Base-by-base conservation (phyloP, 164 flowering plant genomes). In the Tetrastigma voinierianum region DNA sequence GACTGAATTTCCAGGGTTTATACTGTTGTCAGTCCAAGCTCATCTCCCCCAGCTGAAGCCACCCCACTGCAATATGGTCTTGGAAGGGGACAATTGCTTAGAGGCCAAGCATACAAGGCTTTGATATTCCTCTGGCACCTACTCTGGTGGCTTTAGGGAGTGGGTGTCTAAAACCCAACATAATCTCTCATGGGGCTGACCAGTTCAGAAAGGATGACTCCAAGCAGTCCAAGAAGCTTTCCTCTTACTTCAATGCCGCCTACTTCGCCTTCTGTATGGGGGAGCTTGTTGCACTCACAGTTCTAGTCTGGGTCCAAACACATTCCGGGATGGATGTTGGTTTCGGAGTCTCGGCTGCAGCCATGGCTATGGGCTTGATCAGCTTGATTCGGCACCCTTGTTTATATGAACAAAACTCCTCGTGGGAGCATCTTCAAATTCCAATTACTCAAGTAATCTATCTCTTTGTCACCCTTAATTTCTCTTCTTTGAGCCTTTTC, bases 191-290 rank as follows among this genome's bases (percentile, higher is more conserved):
- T 72, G 99, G 99, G 6, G 99, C 86, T 47, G 97, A 95, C 69
- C 99, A 95, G 66, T 90, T 95, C 84, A 79, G 70, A 15, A 76
- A 72, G 54, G 76, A 74, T 4, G 77, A 78, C 51, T n/a, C 83
- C n/a, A 79, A 72, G 48, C 87, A 88, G 52, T 82, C 86, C 64
- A 86, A 83, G 77, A 78, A 80, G 76, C 96, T 95, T 56, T 87
- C 99, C 8, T 78, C 84, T 15, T 95, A 86, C 83, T 95, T 95
- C 87, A 95, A 95, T 66, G 78, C n/a, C n/a, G n/a, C 97, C 14
- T 95, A 95, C 70, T 92, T 95, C 54, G 93, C 97, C 64, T 95
- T 95, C 84, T 90, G 86, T n/a, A n/a, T 84, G 8, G 99, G 99
- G 5, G 96, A 95, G 58, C 91, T 95, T 21, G 40, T 95, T 4